Percentiles rank a stretch among this genome's conserved stretches.
Evolutionary conservation across 768 basidiomycete genomes (phyloP).

Genomic region (Multifurca ochricompacta): DNA sequence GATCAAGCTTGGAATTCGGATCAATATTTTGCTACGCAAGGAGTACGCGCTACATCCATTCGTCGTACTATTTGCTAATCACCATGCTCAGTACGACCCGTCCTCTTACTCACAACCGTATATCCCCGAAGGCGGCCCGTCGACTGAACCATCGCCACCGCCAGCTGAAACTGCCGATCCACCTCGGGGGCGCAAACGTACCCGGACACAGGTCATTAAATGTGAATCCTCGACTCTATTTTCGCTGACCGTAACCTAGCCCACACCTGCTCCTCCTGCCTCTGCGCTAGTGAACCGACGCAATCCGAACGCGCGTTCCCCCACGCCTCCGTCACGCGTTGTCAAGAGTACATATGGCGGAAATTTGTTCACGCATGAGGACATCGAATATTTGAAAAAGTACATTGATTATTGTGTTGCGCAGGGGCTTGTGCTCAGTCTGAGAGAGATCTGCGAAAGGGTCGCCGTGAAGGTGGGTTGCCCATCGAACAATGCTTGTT

Average conservation of each 20-base stretch:
- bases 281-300: constrained; percentile 58
- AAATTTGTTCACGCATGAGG: constrained; percentile 79
- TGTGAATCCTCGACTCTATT: background rate
- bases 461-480: constrained; percentile 67
- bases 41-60: constrained; percentile 32
- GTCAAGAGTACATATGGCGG: constrained; percentile 89
- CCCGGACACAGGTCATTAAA: constrained; percentile 42
- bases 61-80: background rate
- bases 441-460: constrained; percentile 83
- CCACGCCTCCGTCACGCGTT: constrained; percentile 74
- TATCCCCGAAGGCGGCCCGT: constrained; percentile 44
- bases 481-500: background rate
- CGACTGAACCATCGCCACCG: constrained; percentile 31
- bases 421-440: constrained; percentile 70
- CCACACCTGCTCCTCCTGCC: constrained; percentile 57
- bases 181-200: constrained; percentile 61
- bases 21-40: constrained; percentile 53
- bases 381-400: constrained; percentile 74
- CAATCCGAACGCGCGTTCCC: constrained; percentile 65
- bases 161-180: constrained; percentile 28
- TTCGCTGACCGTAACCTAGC: constrained; percentile 29
- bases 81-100: constrained; percentile 41
- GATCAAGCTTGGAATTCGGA: constrained; percentile 40
- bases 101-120: constrained; percentile 49
- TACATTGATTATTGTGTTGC: constrained; percentile 91